phyloP scores from a whole-genome alignment of 805 yeast genomes.

The Maudiozyma bulderi region DNA sequence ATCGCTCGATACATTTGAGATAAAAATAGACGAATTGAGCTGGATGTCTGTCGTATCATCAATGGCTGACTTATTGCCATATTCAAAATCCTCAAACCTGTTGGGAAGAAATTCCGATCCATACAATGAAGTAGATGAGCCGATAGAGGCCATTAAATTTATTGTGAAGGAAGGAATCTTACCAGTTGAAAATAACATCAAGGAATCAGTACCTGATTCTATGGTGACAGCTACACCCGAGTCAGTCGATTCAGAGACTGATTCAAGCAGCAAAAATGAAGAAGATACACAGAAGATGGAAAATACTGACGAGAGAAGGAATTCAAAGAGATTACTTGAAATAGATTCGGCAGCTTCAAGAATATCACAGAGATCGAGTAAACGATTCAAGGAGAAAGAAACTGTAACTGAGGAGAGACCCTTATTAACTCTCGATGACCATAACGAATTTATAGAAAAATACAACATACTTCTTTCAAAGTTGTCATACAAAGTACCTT shows the following conservation, averaged over 20 bases:
- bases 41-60: conserved; percentile 25
- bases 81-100: conserved; percentile 27
- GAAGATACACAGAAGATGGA: too few relatives aligned
- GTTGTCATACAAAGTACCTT: conserved; percentile 6
- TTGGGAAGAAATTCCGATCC: conserved; percentile 39
- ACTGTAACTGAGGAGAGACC: not conserved
- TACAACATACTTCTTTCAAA: conserved; percentile 4
- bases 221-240: not conserved
- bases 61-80: conserved; percentile 28
- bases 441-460: conserved; percentile 13
- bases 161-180: conserved; percentile 10
- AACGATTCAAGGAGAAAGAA: conserved; percentile 29
- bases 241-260: not conserved
- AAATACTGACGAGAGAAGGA: not conserved
- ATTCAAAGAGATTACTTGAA: not conserved
- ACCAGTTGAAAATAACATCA: not conserved
- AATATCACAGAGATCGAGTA: conserved; percentile 32
- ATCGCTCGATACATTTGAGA: conserved; percentile 22
- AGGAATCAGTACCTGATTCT: not conserved
- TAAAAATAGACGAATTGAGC: conserved; percentile 16
- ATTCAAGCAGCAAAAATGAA: not conserved
- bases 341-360: conserved; percentile 8
- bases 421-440: conserved; percentile 4
- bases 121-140: conserved; percentile 40
- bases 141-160: conserved; percentile 38